Evolutionary conservation across 2,329 filamentous ascomycete species (phyloP).

Genomic region (Coniochaeta prunicola): DNA sequence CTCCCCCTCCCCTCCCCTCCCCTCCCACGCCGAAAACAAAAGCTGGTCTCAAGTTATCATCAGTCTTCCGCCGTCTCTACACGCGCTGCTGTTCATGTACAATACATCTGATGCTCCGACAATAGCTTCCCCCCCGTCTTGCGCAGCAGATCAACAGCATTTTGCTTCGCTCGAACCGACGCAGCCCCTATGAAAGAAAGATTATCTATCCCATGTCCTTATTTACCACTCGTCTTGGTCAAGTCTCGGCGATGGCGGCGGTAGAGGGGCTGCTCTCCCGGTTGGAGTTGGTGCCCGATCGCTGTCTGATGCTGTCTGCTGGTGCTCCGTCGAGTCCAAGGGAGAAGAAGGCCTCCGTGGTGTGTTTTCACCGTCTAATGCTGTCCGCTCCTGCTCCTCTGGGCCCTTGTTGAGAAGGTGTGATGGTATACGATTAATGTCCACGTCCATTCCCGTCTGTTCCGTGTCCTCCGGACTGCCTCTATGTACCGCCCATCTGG

Average conservation of each 20-base stretch:
- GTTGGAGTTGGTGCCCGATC: not conserved
- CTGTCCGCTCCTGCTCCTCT: not conserved
- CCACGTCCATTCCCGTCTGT: not conserved
- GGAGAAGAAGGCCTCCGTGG: not conserved
- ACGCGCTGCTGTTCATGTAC: not conserved
- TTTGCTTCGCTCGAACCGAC: not conserved
- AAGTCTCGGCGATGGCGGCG: not conserved
- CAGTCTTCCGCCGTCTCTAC: not conserved
- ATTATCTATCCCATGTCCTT: not conserved
- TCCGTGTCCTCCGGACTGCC: not conserved
- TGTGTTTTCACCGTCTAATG: not conserved
- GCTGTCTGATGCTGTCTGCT: not conserved
- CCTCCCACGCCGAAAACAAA: not conserved
- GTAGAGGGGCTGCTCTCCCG: no score
- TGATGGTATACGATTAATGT: not conserved
- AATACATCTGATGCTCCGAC: not conserved
- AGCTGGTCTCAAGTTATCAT: not conserved
- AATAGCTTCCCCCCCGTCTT: no score
- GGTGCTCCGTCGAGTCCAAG: not conserved
- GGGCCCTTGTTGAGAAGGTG: no score
- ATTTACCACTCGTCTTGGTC: not conserved
- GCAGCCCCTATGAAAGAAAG: not conserved
- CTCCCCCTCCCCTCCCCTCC: not conserved
- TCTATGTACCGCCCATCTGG: no score
- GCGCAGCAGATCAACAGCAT: not conserved